These are phyloP conservation scores for Tuber brumale DNA, from an alignment of 495 filamentous ascomycete species.

Conservation along the genomic window DNA sequence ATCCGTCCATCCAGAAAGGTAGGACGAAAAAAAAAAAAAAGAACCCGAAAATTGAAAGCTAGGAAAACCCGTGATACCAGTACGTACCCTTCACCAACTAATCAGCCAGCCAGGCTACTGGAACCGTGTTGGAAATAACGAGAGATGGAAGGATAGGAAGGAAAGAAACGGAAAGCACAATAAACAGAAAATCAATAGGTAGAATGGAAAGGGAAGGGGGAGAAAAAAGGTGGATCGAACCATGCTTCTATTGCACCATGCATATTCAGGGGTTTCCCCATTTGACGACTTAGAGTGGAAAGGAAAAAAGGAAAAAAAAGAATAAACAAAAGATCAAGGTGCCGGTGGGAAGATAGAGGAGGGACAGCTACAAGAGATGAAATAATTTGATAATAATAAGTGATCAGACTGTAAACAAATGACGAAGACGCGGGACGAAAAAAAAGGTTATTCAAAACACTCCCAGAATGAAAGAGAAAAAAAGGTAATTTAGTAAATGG, in stretches of 20 bases:
- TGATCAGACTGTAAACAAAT: not conserved
- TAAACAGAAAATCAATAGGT: not conserved
- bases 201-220: not conserved
- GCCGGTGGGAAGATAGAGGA: constrained; percentile 9
- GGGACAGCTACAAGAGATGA: constrained; percentile 14
- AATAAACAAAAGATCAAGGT: constrained; percentile 21
- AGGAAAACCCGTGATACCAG: constrained; percentile 5
- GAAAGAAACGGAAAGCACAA: not conserved
- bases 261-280: constrained; percentile 17
- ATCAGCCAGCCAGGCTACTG: not conserved
- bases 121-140: not conserved
- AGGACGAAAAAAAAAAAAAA: constrained; percentile 11
- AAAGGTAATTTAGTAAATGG: not conserved
- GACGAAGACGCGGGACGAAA: not conserved
- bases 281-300: constrained; percentile 33
- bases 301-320: constrained; percentile 16
- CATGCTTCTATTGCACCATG: constrained; percentile 34
- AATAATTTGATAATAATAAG: constrained; percentile 2
- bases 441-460: not conserved
- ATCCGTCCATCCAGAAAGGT: constrained; percentile 15
- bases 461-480: not conserved
- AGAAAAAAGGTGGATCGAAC: constrained; percentile 4
- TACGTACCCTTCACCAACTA: not conserved
- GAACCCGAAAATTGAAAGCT: constrained; percentile 7
- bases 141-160: not conserved